phyloP scores from a whole-genome alignment of 208 protist species.

The Trichomonas tenax region DNA sequence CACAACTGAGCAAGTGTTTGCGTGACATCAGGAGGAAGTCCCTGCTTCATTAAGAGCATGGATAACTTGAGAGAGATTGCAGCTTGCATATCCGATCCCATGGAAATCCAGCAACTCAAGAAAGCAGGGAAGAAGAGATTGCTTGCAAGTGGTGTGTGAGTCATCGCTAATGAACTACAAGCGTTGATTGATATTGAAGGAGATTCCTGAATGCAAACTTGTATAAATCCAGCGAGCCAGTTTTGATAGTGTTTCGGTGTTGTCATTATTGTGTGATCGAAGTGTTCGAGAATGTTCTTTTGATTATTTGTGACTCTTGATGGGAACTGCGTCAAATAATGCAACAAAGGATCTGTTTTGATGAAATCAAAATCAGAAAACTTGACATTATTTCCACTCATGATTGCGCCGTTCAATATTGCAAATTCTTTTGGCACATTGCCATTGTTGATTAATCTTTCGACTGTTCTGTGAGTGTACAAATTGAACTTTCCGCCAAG shows the following conservation, averaged over 20 bases:
- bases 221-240: neutral
- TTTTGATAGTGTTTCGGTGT: slow-evolving; percentile 2
- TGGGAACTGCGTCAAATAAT: neutral
- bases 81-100: neutral
- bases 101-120: neutral
- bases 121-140: neutral
- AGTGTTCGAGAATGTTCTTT: neutral
- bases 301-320: neutral
- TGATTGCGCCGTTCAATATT: neutral
- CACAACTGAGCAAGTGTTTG: neutral
- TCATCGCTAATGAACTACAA: neutral
- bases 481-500: neutral
- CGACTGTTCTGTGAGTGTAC: neutral
- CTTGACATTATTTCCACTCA: neutral
- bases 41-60: neutral
- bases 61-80: neutral
- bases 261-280: neutral
- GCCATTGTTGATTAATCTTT: neutral
- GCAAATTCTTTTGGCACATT: neutral
- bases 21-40: neutral
- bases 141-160: neutral
- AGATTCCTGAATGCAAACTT: neutral
- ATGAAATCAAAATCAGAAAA: neutral
- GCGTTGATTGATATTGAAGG: neutral
- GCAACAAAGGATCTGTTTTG: neutral